A percentile compares a stretch with the other conserved stretches of the same genome.
Conservation (phyloP, 2,329 filamentous ascomycete species). For the Penicillium vulpinum region DNA sequence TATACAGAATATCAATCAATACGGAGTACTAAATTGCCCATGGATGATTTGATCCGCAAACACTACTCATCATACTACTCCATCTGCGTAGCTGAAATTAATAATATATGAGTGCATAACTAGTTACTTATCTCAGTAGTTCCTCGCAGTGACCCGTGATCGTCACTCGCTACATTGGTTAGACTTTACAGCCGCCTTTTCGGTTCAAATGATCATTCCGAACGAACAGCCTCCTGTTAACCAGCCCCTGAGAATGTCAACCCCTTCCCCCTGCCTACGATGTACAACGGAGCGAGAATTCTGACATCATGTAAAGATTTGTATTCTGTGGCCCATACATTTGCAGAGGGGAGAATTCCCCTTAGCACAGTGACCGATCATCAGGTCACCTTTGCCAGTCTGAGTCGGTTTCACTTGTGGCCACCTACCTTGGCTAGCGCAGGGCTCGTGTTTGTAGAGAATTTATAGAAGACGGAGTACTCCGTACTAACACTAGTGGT, state of each 20-base stretch:
- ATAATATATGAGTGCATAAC: background rate
- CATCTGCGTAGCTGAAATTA: background rate
- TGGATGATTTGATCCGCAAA: background rate
- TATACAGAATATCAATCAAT: background rate
- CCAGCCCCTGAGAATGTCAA: constrained; percentile 7
- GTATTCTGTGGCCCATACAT: background rate
- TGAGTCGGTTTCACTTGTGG: background rate
- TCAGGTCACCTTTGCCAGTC: background rate
- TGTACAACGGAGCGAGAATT: background rate
- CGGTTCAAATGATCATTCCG: background rate
- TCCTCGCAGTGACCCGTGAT: background rate
- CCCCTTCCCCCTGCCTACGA: background rate
- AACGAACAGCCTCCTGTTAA: background rate
- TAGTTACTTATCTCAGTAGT: background rate
- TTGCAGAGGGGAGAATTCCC: background rate
- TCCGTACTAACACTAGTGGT: background rate
- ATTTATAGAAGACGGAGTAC: no score
- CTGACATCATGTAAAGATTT: background rate
- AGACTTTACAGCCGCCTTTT: background rate
- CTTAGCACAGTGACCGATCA: background rate
- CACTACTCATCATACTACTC: background rate
- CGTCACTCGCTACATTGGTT: background rate
- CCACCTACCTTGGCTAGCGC: background rate
- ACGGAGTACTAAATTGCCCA: background rate
- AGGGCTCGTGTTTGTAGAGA: background rate